phyloP scores from a whole-genome alignment of 2,329 filamentous ascomycete genomes.

The Arthrobotrys sinensis region DNA sequence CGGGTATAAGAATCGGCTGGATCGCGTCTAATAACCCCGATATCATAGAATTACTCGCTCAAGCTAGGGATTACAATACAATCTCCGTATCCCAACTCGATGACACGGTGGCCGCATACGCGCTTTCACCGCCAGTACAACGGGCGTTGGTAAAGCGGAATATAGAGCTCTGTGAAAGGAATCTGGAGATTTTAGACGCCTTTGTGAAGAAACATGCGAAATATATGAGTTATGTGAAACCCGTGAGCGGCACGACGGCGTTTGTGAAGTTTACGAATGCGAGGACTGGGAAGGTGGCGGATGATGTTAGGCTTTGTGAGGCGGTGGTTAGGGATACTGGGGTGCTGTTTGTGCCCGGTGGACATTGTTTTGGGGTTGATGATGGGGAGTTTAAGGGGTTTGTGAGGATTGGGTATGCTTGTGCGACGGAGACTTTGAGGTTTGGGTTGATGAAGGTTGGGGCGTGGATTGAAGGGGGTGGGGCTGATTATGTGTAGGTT shows the following conservation, averaged over 20 bases:
- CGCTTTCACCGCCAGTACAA: conserved; percentile 77
- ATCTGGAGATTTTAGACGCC: conserved; percentile 76
- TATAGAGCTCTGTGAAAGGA: conserved; percentile 77
- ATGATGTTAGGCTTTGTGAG: conserved; percentile 81
- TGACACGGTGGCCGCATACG: conserved; percentile 82
- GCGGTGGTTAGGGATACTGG: conserved; percentile 78
- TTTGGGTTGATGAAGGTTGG: conserved; percentile 75
- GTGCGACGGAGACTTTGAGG: conserved; percentile 78
- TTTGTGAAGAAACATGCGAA: conserved; percentile 78
- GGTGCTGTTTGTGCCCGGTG: conserved; percentile 82
- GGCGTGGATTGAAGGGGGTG: conserved; percentile 49
- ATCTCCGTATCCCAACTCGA: conserved; percentile 89
- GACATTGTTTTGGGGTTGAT: conserved; percentile 78
- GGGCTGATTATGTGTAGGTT: conserved; percentile 25
- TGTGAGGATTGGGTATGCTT: conserved; percentile 83
- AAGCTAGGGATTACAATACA: conserved; percentile 84
- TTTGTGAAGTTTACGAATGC: conserved; percentile 74
- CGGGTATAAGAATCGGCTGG: conserved; percentile 88
- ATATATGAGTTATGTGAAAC: conserved; percentile 79
- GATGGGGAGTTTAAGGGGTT: conserved; percentile 78
- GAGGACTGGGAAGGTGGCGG: conserved; percentile 73
- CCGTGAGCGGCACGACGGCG: conserved; percentile 83
- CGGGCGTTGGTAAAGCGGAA: conserved; percentile 76
- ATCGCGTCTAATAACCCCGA: conserved; percentile 77
- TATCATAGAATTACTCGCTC: conserved; percentile 77